Conservation (phyloP, 768 basidiomycete genomes). For the Amanita polypyramis region DNA sequence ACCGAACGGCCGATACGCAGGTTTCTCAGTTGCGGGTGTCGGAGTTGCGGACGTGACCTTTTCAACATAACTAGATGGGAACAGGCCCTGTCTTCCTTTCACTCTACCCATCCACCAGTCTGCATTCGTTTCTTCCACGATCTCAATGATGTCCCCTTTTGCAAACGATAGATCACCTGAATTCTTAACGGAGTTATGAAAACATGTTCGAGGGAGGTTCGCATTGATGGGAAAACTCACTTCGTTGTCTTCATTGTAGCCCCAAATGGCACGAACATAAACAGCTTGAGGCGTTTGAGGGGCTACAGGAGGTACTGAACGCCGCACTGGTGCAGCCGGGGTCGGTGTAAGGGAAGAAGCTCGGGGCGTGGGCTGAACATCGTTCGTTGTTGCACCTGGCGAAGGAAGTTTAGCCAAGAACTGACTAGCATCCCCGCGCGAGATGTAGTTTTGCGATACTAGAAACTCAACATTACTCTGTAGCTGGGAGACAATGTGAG, state of each 20-base stretch:
- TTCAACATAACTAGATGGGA: constrained; percentile 72
- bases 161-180: constrained; percentile 71
- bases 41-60: constrained; percentile 26
- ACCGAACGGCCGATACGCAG: constrained; percentile 32
- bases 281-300: constrained; percentile 14
- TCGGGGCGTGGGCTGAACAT: background rate
- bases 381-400: background rate
- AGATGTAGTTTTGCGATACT: constrained; percentile 41
- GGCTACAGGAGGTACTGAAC: constrained; percentile 8
- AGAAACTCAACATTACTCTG: constrained; percentile 49
- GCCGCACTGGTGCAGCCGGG: constrained; percentile 10
- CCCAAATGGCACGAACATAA: constrained; percentile 52
- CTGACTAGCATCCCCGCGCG: constrained; percentile 33
- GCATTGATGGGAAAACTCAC: constrained; percentile 21
- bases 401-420: constrained; percentile 42
- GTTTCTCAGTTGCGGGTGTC: constrained; percentile 17
- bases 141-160: constrained; percentile 66
- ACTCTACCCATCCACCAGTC: constrained; percentile 82
- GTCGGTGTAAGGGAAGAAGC: constrained; percentile 7
- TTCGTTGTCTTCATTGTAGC: constrained; percentile 49
- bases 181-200: constrained; percentile 34
- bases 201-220: constrained; percentile 2
- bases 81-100: constrained; percentile 59
- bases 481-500: constrained; percentile 48
- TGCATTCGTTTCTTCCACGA: constrained; percentile 67